Base-by-base conservation (phyloP, 441 rosid genomes). In the Rhodomyrtus psidioides region DNA sequence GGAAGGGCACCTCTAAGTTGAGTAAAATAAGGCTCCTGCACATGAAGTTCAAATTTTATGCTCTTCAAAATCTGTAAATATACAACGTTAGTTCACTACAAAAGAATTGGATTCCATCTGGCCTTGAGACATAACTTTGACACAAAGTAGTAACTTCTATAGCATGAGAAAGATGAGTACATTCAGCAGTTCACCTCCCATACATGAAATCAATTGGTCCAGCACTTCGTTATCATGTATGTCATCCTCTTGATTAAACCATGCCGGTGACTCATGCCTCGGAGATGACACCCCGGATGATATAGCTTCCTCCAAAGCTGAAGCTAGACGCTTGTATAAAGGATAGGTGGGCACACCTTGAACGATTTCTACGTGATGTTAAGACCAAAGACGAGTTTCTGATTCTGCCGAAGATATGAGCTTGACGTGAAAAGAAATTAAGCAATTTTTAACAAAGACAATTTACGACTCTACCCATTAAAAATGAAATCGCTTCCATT, bases 11-110 rank as follows among this genome's bases (percentile, higher is more conserved):
- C 96, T 92, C 90, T 93, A 83, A 92, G 54, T 28, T 89, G 88
- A 44, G 92, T 90, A 86, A 94, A 92, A 83, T 88, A 94, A 21
- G 96, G 95, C 89, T 94, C 95, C 86, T 91, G 92, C 88, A 90
- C 94, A 74, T 94, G 92, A 89, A 94, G 87, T 86, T 94, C 95
- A 53, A 86, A 88, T 70, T 79, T 86, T 42, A 88, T 57, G 46
- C 84, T 79, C 84, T 90, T 89, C 90, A 91, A 88, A 84, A 85
- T 90, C 97, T 92, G 86, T 51, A 55, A 84, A 58, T 86, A 85
- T 16, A 42, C 85, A 62, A 55, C 55, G 57, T 86, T 65, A 30
- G 51, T n/a, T 56, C 51, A 30, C 17, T 28, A 55, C 79, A 70
- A 39, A 70, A 26, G 1, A 70, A 70, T 70, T 70, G 39, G 79